Base-by-base conservation (phyloP, 1,284 basidiomycete genomes). In the Trametes pubescens region DNA sequence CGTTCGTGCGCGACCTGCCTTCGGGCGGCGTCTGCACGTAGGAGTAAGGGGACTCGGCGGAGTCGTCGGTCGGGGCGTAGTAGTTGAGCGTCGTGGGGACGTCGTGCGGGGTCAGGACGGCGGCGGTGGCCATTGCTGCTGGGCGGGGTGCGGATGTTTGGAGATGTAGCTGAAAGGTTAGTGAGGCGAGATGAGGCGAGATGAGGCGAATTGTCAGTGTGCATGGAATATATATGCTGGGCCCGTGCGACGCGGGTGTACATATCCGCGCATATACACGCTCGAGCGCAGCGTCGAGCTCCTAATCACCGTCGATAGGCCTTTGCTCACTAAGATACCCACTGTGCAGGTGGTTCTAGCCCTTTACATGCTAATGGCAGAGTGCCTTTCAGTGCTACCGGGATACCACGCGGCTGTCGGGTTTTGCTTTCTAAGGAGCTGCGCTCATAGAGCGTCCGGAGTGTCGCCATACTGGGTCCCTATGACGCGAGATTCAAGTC, bases 41-140 rank as follows among this genome's bases (percentile, higher is more conserved):
- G 22, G 67, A 58, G 62, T 65, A 72, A 0, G 74, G 72, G 2
- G 65, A 46, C 43, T 72, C 72, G 7, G 24, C n/a, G 9, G 49
- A 32, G 3, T 64, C 59, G 44, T 67, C 69, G 34, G 69, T 58
- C 13, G 72, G 72, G 1, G 53, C 46, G 59, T 72, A 74, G 65
- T 75, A 75, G 69, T 75, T 73, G 29, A 75, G 62, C 11, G 68
- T 71, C 48, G 72, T 73, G n/a, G 56, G 64, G 16, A 75, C 69
- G 62, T 75, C 74, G 46, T 65, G 71, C 43, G 52, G 52, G 24
- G 37, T 13, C 14, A 76, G 71, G 4, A 69, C 65, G 37, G 69
- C 71, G 53, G 72, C 66, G 22, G 71, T 63, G 47, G 72, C 70
- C 74, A 76, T 75, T 63, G 48, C 24, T 29, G 59, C n/a, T 48